Evolutionary conservation across 805 yeast genomes (phyloP).

Genomic region (Ogataea kodamae): DNA sequence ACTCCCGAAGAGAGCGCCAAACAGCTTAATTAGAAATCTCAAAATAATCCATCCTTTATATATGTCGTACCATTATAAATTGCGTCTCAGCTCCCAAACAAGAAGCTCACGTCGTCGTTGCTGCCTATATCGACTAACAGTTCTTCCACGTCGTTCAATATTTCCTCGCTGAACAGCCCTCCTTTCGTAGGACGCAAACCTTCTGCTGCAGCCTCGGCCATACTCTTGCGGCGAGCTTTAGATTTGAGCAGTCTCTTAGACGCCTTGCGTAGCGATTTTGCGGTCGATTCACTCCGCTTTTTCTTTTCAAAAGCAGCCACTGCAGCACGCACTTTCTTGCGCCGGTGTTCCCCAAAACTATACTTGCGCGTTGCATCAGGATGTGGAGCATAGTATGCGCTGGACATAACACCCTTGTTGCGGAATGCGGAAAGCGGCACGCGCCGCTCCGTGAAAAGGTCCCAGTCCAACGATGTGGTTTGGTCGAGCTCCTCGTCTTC

Average conservation of each 20-base stretch:
- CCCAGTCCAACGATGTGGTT: slow-evolving; percentile 22
- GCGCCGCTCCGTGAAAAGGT: slow-evolving; percentile 37
- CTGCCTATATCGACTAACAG: slow-evolving; percentile 50
- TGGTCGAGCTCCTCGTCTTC: slow-evolving; percentile 68
- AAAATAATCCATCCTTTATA: slow-evolving; percentile 10
- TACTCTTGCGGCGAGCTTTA: slow-evolving; percentile 58
- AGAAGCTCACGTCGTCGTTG: slow-evolving; percentile 37
- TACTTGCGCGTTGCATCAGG: slow-evolving; percentile 25
- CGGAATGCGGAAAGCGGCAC: slow-evolving; percentile 90
- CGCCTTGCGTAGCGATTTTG: slow-evolving; percentile 18
- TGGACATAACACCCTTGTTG: slow-evolving; percentile 56
- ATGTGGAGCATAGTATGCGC: slow-evolving; percentile 15
- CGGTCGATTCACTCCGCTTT: slow-evolving; percentile 25
- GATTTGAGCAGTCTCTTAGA: slow-evolving; percentile 23
- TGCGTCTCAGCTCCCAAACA: slow-evolving; percentile 29
- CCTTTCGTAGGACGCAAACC: slow-evolving; percentile 71
- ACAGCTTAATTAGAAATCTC: slow-evolving; percentile 9
- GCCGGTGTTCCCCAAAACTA: slow-evolving; percentile 22
- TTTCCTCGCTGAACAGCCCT: slow-evolving; percentile 73
- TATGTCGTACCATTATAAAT: slow-evolving; percentile 10
- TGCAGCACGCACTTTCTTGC: slow-evolving; percentile 13
- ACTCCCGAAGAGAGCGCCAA: slow-evolving; percentile 33
- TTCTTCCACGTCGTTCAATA: slow-evolving; percentile 73
- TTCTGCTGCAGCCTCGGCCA: slow-evolving; percentile 72
- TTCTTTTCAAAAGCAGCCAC: slow-evolving; percentile 19